Percentiles rank a stretch among this genome's conserved stretches.
phyloP scores from a whole-genome alignment of 2,329 filamentous ascomycete genomes.

The Aaosphaeria arxii region DNA sequence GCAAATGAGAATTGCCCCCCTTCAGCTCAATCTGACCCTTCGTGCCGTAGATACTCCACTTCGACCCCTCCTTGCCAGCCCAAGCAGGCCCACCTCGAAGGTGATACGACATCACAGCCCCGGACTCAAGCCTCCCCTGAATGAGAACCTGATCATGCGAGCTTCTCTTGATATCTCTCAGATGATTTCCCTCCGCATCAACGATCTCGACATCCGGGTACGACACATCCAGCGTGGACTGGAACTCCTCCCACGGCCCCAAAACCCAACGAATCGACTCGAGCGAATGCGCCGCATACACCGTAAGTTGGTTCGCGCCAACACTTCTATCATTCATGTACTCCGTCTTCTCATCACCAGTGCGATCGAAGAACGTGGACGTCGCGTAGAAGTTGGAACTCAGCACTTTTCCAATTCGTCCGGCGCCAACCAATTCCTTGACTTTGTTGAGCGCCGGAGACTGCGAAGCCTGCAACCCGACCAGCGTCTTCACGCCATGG shows the following conservation, averaged over 20 bases:
- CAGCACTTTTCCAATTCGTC: slow-evolving; percentile 40
- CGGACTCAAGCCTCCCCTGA: slow-evolving; percentile 37
- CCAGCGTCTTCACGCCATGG: slow-evolving; percentile 38
- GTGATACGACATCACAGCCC: slow-evolving; percentile 42
- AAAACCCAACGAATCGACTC: slow-evolving; percentile 47
- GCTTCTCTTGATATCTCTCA: slow-evolving; percentile 36
- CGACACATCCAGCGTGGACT: slow-evolving; percentile 46
- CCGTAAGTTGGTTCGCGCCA: slow-evolving; percentile 38
- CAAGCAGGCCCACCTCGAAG: slow-evolving; percentile 44
- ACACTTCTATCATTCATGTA: slow-evolving; percentile 51
- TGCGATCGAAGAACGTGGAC: slow-evolving; percentile 9
- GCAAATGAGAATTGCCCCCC: slow-evolving; percentile 45
- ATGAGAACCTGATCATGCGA: slow-evolving; percentile 44
- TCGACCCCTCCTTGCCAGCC: slow-evolving; percentile 43
- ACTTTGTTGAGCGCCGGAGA: slow-evolving; percentile 36
- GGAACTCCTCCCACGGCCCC: slow-evolving; percentile 43
- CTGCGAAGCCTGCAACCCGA: slow-evolving; percentile 43
- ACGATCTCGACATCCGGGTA: slow-evolving; percentile 33
- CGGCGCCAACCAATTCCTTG: slow-evolving; percentile 34
- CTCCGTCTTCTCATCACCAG: slow-evolving; percentile 21
- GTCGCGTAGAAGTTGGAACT: slow-evolving; percentile 21
- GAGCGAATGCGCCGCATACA: slow-evolving; percentile 28
- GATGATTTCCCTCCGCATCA: slow-evolving; percentile 20
- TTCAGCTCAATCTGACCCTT: slow-evolving; percentile 31
- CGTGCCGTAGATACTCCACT: slow-evolving; percentile 50